phyloP scores from a whole-genome alignment of 148 eudicot species.

The Limonium bicolor region DNA sequence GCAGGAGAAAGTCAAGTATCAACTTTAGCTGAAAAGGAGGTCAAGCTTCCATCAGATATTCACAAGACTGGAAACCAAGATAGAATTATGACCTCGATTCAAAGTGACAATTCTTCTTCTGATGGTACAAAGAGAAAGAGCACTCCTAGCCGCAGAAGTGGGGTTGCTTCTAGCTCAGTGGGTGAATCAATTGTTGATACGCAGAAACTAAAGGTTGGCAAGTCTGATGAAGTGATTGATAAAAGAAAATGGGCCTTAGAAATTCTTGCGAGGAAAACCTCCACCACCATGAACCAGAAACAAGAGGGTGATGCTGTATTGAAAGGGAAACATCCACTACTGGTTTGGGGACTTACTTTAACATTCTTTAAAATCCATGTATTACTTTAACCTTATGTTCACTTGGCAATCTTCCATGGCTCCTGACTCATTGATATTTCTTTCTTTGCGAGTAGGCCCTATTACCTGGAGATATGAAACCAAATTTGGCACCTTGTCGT shows the following conservation, averaged over 20 bases:
- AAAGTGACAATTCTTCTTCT: slow-evolving; percentile 9
- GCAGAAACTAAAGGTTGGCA: slow-evolving; percentile 20
- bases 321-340: slow-evolving; percentile 66
- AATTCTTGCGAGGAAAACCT: slow-evolving; percentile 72
- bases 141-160: slow-evolving; percentile 14
- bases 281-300: slow-evolving; percentile 22
- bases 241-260: slow-evolving; percentile 90
- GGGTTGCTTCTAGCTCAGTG: slow-evolving; percentile 17
- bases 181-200: slow-evolving; percentile 9
- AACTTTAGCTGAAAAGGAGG: slow-evolving; percentile 15
- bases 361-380: background rate
- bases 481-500: slow-evolving; percentile 55
- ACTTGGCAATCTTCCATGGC: no score
- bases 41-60: slow-evolving; percentile 9
- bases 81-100: slow-evolving; percentile 9
- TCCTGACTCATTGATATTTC: slow-evolving; percentile 2
- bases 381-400: background rate
- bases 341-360: slow-evolving; percentile 28
- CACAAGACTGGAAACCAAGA: background rate
- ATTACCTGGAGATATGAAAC: slow-evolving; percentile 78
- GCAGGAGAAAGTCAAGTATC: slow-evolving; percentile 14
- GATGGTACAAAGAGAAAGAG: slow-evolving; percentile 17
- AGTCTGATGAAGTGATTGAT: slow-evolving; percentile 34
- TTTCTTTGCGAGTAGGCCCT: slow-evolving; percentile 49
- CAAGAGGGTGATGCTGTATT: slow-evolving; percentile 38